A percentile compares a stretch with the other conserved stretches of the same genome.
Evolutionary conservation across 495 filamentous ascomycete genomes (phyloP).

Genomic region (Penicillium dipodomyicola): DNA sequence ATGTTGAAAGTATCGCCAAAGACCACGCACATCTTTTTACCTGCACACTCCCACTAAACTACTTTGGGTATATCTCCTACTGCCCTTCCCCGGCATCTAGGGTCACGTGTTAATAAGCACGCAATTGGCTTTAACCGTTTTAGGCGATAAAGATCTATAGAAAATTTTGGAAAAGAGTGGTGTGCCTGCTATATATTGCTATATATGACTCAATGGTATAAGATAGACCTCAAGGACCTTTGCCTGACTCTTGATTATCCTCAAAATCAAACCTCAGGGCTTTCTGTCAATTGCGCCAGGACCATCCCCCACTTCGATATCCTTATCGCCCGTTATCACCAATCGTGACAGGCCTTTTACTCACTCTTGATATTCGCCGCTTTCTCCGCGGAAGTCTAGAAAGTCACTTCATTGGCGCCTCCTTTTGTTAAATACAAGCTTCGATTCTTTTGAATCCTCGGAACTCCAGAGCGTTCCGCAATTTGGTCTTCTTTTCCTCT

Average conservation of each 20-base stretch:
- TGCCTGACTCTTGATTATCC: background rate
- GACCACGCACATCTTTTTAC: background rate
- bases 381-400: conserved; percentile 34
- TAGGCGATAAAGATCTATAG: conserved; percentile 19
- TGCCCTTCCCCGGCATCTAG: background rate
- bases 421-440: conserved; percentile 2
- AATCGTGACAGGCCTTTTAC: conserved; percentile 26
- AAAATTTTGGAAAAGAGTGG: conserved; percentile 13
- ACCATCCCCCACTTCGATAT: conserved; percentile 5
- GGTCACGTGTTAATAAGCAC: conserved; percentile 1
- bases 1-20: background rate
- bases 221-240: no score
- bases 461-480: background rate
- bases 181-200: background rate
- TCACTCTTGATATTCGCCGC: conserved; percentile 23
- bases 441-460: background rate
- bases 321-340: conserved; percentile 31
- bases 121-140: conserved; percentile 5
- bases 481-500: background rate
- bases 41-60: background rate
- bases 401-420: conserved; percentile 9
- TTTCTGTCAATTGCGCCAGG: background rate
- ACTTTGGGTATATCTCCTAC: background rate
- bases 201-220: conserved; percentile 3
- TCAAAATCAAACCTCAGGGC: background rate